phyloP scores from a whole-genome alignment of 2,329 filamentous ascomycete genomes.

The Pseudogymnoascus sp. region DNA sequence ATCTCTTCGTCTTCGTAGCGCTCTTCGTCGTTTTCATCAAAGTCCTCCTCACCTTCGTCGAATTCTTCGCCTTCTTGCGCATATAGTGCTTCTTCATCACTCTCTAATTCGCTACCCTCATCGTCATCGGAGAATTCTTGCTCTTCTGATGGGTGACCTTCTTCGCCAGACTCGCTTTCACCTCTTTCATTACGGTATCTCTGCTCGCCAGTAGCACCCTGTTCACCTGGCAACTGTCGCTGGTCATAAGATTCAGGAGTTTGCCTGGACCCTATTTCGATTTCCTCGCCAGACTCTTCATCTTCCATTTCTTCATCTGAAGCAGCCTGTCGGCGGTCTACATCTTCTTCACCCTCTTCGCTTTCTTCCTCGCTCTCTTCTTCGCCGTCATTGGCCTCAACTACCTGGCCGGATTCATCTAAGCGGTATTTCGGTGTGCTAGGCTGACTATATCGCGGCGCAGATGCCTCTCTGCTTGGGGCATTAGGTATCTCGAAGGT shows the following conservation, averaged over 20 bases:
- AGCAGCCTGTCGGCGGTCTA: neutral
- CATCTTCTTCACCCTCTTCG: neutral
- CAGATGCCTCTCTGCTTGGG: neutral
- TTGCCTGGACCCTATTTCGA: neutral
- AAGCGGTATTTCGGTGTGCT: neutral
- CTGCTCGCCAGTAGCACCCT: neutral
- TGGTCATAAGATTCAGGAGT: neutral
- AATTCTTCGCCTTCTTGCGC: slow-evolving; percentile 1
- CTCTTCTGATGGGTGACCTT: neutral
- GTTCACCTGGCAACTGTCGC: neutral
- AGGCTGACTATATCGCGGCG: neutral
- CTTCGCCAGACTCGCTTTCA: neutral
- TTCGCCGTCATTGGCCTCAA: slow-evolving; percentile 19
- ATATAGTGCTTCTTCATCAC: neutral
- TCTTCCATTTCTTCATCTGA: slow-evolving; percentile 9
- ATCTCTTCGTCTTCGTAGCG: slow-evolving; percentile 27
- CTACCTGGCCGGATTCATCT: neutral
- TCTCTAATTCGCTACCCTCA: neutral
- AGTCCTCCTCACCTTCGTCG: slow-evolving; percentile 19
- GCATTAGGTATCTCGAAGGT: neutral
- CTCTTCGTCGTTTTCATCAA: slow-evolving; percentile 20
- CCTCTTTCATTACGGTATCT: neutral
- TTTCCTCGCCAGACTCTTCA: slow-evolving; percentile 9
- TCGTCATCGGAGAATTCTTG: neutral
- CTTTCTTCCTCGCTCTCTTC: slow-evolving; percentile 25